Base-by-base conservation (phyloP, 306 rosid species). In the Lagenaria siceraria region DNA sequence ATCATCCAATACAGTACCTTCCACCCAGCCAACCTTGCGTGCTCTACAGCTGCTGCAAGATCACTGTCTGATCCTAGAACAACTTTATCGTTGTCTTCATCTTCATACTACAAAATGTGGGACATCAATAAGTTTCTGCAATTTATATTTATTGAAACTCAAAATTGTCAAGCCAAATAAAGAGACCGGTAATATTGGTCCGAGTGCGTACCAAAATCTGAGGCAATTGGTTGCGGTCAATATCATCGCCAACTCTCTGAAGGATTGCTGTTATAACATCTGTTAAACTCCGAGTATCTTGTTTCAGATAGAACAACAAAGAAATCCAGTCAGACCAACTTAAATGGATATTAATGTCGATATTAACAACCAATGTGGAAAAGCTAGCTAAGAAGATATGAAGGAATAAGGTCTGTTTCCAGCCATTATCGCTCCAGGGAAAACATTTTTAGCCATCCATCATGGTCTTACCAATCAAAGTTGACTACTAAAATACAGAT, bases 11-110 rank as follows among this genome's bases (percentile, higher is more conserved):
- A 74, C 33, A 69, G 10, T 88, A 96, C 99, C 99, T 96, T 96
- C 84, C 91, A 87, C 56, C 94, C 99, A 76, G 87, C 92, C 76
- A 71, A 75, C 84, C 82, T 92, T 66, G 99, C 99, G 74, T 96
- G 99, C 69, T 96, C 97, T 78, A 96, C 90, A 8, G 99, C 99
- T 31, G 92, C 89, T 71, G 83, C 75, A 60, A 96, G 99, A 84
- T 96, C 99, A 79, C 78, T 79, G 80, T 96, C 99, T 22, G 98
- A 90, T 81, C 96, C 93, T 82, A 96, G 79, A 25, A 96, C 87
- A 75, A 96, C 87, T 82, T 84, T 89, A 78, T 96, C 99, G 51
- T 74, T 89, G 77, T 96, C 99, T 85, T 92, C 99, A 78, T 96
- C 99, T 84, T 96, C 99, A 17, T 96, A 96, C 99, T 96, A 75